These are phyloP conservation scores for Gloeopeniophorella convolvens DNA, from an alignment of 768 basidiomycete species.

Conservation along the genomic window DNA sequence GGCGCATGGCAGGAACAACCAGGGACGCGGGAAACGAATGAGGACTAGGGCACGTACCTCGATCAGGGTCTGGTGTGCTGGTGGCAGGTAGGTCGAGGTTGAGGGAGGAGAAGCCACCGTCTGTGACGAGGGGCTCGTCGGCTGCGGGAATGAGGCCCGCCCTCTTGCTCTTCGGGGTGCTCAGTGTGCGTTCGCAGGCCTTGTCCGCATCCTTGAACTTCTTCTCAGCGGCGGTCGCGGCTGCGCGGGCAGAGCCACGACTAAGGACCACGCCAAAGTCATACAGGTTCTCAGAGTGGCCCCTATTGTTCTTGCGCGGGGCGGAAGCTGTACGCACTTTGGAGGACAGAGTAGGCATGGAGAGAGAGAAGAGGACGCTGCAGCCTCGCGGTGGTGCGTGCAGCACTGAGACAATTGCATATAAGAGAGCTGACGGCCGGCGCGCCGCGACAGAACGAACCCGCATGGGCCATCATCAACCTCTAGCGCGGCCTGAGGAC, in stretches of 20 bases:
- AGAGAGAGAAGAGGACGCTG: slow-evolving; percentile 10
- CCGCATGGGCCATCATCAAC: no score
- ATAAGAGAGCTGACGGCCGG: not conserved
- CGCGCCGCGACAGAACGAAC: slow-evolving; percentile 9
- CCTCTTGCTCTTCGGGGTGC: slow-evolving; percentile 30
- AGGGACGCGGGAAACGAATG: no score
- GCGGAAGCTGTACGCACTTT: slow-evolving; percentile 57
- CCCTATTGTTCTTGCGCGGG: slow-evolving; percentile 27
- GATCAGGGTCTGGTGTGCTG: slow-evolving; percentile 17
- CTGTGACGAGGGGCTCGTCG: slow-evolving; percentile 25
- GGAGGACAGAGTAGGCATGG: slow-evolving; percentile 72
- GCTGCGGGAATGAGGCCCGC: slow-evolving; percentile 33
- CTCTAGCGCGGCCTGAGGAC: no score
- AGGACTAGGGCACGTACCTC: no score
- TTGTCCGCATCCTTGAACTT: slow-evolving; percentile 39
- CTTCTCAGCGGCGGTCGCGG: slow-evolving; percentile 21
- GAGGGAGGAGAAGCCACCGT: slow-evolving; percentile 29
- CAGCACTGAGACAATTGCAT: no score
- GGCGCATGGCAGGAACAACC: no score
- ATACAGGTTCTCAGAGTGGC: slow-evolving; percentile 35
- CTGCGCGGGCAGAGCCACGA: slow-evolving; percentile 35
- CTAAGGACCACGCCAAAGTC: slow-evolving; percentile 59
- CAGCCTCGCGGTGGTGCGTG: no score
- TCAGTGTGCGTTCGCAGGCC: slow-evolving; percentile 36
- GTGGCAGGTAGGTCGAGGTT: slow-evolving; percentile 26